Base-by-base conservation (phyloP, 768 basidiomycete species). In the Vararia minispora region DNA sequence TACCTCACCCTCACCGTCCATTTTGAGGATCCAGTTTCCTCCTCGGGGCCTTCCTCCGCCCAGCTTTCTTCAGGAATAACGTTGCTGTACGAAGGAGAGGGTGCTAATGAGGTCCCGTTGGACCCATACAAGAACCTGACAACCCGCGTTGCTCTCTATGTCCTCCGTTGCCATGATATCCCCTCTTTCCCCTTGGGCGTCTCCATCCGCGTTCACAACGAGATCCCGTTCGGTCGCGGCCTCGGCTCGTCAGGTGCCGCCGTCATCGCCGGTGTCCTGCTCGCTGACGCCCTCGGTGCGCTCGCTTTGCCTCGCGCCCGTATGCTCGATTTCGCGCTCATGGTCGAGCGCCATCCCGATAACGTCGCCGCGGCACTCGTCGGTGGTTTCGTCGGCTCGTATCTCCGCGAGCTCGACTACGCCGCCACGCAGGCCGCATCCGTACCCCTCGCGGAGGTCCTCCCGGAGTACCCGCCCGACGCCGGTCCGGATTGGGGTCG, bases 301-400 rank as follows among this genome's bases (percentile, higher is more conserved):
- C 72, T 98, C 44, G 54, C 68, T 17, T 75, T 98, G 9, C 58
- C 83, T 11, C 64, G 57, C 21, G 71, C 68, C 29, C 76, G 95
- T 18, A 65, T 94, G 51, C 75, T 98, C 44, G 95, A 99, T 62
- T 94, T 87, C 54, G 92, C 94, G 1, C 70, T 99, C 38, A 99
- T 99, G 95, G 91, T 99, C 53, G 95, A 99, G 62, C 74, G 95
- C 13, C 95, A 99, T 57, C 95, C 95, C 12, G 95, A 99, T 61
- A 99, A 99, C 58, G 92, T 99, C 54, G 95, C 95, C 1, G 95
- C 95, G 2, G 94, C 92, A 0, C 75, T 99, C 26, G 73, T 97
- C 13, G 95, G 95, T 25, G 95, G 95, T 0, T 98, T 99, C 59
- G 88, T 97, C 18, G 95, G 95, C 14, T 87, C 85, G 3, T 99